Percentiles rank a stretch among this genome's conserved stretches.
These are phyloP conservation scores for Schwanniomyces etchellsii DNA, from an alignment of 1,139 yeast species.

Conservation along the genomic window DNA sequence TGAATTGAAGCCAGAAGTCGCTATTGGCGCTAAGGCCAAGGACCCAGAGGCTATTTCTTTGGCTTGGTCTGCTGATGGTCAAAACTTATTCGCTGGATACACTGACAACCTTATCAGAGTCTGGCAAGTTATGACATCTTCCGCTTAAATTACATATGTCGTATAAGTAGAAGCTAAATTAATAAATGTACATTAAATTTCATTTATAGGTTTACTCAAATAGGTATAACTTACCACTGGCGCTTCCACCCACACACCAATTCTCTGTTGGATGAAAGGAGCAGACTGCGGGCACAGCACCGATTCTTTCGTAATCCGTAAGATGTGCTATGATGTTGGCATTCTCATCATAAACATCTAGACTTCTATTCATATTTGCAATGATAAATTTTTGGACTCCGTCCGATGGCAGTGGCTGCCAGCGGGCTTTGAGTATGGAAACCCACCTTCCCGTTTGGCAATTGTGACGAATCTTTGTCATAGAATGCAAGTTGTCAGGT, in stretches of 20 bases:
- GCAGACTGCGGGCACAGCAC: slow-evolving; percentile 90
- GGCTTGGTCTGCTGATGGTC: slow-evolving; percentile 99
- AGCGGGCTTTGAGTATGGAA: slow-evolving; percentile 77
- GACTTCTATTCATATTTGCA: slow-evolving; percentile 85
- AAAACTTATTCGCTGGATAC: slow-evolving; percentile 99
- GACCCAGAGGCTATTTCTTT: slow-evolving; percentile 98
- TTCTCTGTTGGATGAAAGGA: slow-evolving; percentile 78
- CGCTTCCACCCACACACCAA: slow-evolving; percentile 92
- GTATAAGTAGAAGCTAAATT: slow-evolving; percentile 3
- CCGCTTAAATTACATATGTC: slow-evolving; percentile 30
- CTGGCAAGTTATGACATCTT: slow-evolving; percentile 99
- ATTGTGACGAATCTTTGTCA: slow-evolving; percentile 67
- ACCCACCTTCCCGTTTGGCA: slow-evolving; percentile 98
- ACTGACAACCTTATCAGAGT: slow-evolving; percentile 99
- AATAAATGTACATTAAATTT: slow-evolving; percentile 5
- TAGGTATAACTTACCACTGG: slow-evolving; percentile 84
- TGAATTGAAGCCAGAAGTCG: slow-evolving; percentile 98
- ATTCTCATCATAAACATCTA: slow-evolving; percentile 71
- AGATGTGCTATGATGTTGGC: slow-evolving; percentile 79
- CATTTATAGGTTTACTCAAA: slow-evolving; percentile 25
- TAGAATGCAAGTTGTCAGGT: slow-evolving; percentile 43
- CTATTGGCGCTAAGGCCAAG: slow-evolving; percentile 84
- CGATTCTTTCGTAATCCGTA: slow-evolving; percentile 45
- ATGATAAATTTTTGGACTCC: slow-evolving; percentile 79
- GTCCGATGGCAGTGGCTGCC: slow-evolving; percentile 71